Percentiles rank a stretch among this genome's conserved stretches.
These are phyloP conservation scores for Candida sanyaensis DNA, from an alignment of 1,139 yeast genomes.

Conservation along the genomic window DNA sequence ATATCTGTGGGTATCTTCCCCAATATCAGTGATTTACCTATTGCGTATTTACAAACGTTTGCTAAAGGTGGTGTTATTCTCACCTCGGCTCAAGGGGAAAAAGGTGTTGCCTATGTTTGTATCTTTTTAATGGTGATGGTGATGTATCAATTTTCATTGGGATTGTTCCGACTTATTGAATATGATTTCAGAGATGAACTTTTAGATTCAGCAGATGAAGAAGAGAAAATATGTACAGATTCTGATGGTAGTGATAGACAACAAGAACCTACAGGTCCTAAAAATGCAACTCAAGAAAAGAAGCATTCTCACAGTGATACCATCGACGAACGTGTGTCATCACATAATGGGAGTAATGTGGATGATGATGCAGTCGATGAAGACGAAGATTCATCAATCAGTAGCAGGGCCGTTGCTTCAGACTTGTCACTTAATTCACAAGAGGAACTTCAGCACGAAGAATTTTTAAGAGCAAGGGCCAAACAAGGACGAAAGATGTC, in stretches of 20 bases:
- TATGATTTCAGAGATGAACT: constrained; percentile 57
- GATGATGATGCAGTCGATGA: not conserved
- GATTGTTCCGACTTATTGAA: constrained; percentile 70
- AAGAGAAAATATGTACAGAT: constrained; percentile 2
- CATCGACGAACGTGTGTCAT: not conserved
- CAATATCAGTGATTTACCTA: constrained; percentile 81
- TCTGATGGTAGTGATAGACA: constrained; percentile 12
- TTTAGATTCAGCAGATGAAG: constrained; percentile 6
- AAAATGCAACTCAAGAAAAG: not conserved
- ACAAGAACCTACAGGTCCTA: constrained; percentile 10
- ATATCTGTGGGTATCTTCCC: constrained; percentile 65
- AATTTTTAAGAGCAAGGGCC: constrained; percentile 18
- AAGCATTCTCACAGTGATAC: not conserved
- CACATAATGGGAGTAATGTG: too few relatives aligned
- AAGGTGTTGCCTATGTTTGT: constrained; percentile 86
- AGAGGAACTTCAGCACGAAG: constrained; percentile 20
- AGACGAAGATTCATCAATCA: constrained; percentile 3
- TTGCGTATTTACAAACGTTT: constrained; percentile 83
- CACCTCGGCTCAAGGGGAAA: constrained; percentile 57
- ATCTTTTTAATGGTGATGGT: constrained; percentile 75
- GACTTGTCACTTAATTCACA: constrained; percentile 6
- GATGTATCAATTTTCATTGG: constrained; percentile 72
- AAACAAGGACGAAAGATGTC: not conserved
- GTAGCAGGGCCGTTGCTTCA: constrained; percentile 5
- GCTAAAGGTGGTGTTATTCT: constrained; percentile 64